Evolutionary conservation across 2,329 filamentous ascomycete species (phyloP).

Genomic region (Penicillium sp.): DNA sequence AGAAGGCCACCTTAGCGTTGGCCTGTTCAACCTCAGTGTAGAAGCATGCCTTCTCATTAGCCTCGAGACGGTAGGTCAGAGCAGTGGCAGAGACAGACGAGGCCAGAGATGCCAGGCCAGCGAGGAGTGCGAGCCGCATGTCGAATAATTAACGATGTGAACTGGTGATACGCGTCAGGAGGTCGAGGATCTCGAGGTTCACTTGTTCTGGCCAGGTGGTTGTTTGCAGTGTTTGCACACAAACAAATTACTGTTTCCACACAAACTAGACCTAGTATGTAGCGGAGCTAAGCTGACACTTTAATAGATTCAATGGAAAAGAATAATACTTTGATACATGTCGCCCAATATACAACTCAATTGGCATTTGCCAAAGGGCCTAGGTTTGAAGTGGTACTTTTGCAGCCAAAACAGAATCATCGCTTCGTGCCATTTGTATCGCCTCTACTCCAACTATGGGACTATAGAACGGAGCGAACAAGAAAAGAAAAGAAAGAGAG

Average conservation of each 20-base stretch:
- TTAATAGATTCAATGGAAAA: neutral
- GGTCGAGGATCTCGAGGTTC: conserved; percentile 4
- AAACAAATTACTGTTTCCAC: conserved; percentile 18
- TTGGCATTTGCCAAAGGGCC: neutral
- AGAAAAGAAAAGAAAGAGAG: neutral
- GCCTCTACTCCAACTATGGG: conserved; percentile 14
- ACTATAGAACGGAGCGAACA: conserved; percentile 5
- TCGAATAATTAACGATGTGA: conserved; percentile 15
- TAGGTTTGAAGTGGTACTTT: neutral
- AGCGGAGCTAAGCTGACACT: neutral
- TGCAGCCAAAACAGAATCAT: conserved; percentile 1
- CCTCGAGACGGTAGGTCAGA: conserved; percentile 85
- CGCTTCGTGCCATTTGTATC: conserved; percentile 11
- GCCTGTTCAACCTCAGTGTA: conserved; percentile 75
- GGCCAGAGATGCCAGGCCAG: conserved; percentile 69
- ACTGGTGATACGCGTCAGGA: conserved; percentile 23
- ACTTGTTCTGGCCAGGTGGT: conserved; percentile 31
- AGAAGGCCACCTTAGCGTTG: conserved; percentile 91
- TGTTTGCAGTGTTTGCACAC: conserved; percentile 39
- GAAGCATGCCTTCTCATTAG: conserved; percentile 96
- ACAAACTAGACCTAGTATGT: no score
- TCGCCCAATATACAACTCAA: neutral
- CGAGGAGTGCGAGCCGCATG: conserved; percentile 68
- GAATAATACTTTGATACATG: neutral
- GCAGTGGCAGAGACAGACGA: conserved; percentile 81